Conservation (phyloP, 176 grass and related monocot genomes). For the Aegilops tauschii region DNA sequence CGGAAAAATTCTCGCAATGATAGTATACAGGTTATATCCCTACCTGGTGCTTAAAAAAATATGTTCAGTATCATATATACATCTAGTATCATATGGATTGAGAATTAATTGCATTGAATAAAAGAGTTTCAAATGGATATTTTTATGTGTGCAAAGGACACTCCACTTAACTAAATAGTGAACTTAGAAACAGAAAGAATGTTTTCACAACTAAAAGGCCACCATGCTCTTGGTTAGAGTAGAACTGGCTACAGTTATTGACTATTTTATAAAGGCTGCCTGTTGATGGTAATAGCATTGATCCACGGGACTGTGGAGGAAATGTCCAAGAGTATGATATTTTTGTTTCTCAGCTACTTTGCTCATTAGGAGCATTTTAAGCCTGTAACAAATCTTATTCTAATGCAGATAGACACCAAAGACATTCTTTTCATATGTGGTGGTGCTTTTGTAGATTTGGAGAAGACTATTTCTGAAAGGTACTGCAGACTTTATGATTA, state of each 20-base stretch:
- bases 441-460: conserved; percentile 96
- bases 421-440: conserved; percentile 99
- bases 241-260: neutral
- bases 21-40: conserved; percentile 73
- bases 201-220: neutral
- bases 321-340: neutral
- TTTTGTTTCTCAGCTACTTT: conserved; percentile 5
- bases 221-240: neutral
- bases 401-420: conserved; percentile 94
- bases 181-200: conserved; percentile 1
- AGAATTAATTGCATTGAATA: conserved; percentile 15
- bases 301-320: neutral
- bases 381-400: conserved; percentile 29
- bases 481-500: conserved; percentile 26
- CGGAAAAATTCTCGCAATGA: conserved; percentile 76
- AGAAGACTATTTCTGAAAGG: conserved; percentile 98
- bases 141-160: neutral
- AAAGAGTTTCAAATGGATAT: neutral
- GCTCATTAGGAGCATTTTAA: neutral
- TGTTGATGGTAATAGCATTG: neutral
- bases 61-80: neutral
- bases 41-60: conserved; percentile 6
- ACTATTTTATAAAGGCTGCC: neutral
- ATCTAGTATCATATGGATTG: neutral
- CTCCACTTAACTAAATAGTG: neutral